Base-by-base conservation (phyloP, 2,329 filamentous ascomycete species). In the Venturia pyrina region DNA sequence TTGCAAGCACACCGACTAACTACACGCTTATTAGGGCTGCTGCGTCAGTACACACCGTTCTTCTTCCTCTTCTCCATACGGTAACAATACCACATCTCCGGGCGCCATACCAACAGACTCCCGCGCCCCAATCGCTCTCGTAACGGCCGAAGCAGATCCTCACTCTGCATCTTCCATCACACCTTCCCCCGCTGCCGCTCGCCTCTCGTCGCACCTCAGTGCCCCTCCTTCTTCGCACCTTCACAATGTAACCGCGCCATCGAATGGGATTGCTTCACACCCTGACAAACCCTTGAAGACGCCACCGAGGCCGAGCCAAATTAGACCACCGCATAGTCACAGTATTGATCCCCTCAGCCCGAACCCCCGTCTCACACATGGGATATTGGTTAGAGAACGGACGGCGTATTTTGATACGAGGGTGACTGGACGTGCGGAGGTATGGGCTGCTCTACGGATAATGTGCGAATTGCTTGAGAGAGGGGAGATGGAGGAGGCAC, bases 381-480 rank as follows among this genome's bases (percentile, higher is more conserved):
- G 77, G 19, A 80, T 88, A 64, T 80, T 97, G 1, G 84, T 86
- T 67, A 82, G 81, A 41, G 90, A 96, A 77, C 85, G 93, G 62
- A 79, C 78, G 62, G 91, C 91, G 68, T 97, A 96, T 80, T 98
- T 96, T 76, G 92, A 97, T 68, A 97, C 93, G 1, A 82, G 91
- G 60, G 90, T 96, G 19, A 89, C 89, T 0, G 91, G 91, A 1
- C 83, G 86, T 4, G 72, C 82, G 5, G 90, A 96, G 75, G 83
- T 95, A 34, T 98, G 93, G 93, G 85, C 85, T 70, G 88, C 90
- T 0, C 76, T 97, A 17, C 83, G 83, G 59, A 79, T 86, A 0
- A 89, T 87, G 0, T 81, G 91, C 21, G 84, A 89, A 68, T 78
- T 90, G 7, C 75, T 96, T 68, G 88, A 88, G 78, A 70, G 73